Evolutionary conservation across 129 eudicot species (phyloP).

Genomic region (Oenanthe sinensis): DNA sequence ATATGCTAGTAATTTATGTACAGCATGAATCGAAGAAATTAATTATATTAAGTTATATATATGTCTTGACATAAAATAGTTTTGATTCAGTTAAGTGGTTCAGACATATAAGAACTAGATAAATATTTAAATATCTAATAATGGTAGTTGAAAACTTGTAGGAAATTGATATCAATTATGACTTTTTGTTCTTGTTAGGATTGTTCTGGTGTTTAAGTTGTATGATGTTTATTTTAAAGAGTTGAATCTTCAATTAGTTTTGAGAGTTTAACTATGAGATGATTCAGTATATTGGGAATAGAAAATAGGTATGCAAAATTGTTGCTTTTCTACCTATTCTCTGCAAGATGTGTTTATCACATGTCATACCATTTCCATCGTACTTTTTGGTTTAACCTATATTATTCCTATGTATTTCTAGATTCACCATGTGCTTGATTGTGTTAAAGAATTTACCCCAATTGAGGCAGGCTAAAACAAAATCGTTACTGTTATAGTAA

Average conservation of each 20-base stretch:
- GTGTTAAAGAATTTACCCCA: background rate
- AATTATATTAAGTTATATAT: too few relatives aligned
- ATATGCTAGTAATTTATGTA: background rate
- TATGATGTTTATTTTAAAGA: background rate
- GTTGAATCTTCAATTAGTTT: background rate
- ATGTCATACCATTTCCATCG: background rate
- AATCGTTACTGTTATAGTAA: too few relatives aligned
- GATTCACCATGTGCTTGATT: background rate
- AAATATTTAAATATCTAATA: background rate
- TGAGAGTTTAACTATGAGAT: background rate
- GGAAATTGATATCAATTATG: background rate
- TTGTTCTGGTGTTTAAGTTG: background rate
- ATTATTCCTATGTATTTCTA: too few relatives aligned
- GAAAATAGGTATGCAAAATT: background rate
- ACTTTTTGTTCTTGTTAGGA: background rate
- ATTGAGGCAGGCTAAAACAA: background rate
- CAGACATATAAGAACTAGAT: background rate
- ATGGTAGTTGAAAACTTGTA: background rate
- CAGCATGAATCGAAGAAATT: background rate
- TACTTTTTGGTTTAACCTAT: background rate
- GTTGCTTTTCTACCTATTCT: background rate
- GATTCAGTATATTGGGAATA: too few relatives aligned
- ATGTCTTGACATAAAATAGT: too few relatives aligned
- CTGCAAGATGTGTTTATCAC: background rate
- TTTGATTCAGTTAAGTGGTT: background rate